Base-by-base conservation (phyloP, 352 stramenopile species). In the Phytopythium kandeliae region DNA sequence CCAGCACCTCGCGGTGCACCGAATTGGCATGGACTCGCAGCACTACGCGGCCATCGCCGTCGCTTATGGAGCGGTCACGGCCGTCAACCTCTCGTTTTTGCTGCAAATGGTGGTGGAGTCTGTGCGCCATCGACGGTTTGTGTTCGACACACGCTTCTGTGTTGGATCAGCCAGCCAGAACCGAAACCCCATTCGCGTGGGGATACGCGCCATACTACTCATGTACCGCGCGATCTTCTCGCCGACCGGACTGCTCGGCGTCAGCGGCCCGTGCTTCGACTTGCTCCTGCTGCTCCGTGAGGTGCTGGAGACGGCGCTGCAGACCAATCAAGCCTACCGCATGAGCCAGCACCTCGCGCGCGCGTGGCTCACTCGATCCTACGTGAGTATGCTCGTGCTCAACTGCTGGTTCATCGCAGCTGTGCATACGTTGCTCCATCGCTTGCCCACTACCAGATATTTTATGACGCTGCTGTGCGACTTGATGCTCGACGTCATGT, bases 401-500 rank as follows among this genome's bases (percentile, higher is more conserved):
- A 63, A 58, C 28, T 58, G 56, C 28, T 63, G 56, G 49, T 63
- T 46, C 3, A 78, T 65, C 42, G 55, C 55, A 21, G 19, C 68
- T 6, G 59, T 71, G 2, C 67, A 74, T 12, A 48, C 53, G 4
- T 33, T 67, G 22, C 62, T 64, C 19, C 48, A 54, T 2, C 36
- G 55, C 2, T 58, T 54, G 11, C 41, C 51, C 1, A 54, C 47
- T 3, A 65, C 58, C 30, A 35, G 41, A 35, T 47, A 62, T 1
- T 54, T 69, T 9, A 47, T 65, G 11, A 56, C 67, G 0, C 50
- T 83, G 10, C 37, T 73, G 15, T 69, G 58, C 12, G 55, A 79
- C 34, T 67, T 60, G 15, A 26, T 65, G 17, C 56, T 83, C 3
- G 66, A 79, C 38, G 58, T 78, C 10, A 45, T 71, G 5, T 64